phyloP scores from a whole-genome alignment of 176 grass and related monocot genomes.

The Carex parvula region DNA sequence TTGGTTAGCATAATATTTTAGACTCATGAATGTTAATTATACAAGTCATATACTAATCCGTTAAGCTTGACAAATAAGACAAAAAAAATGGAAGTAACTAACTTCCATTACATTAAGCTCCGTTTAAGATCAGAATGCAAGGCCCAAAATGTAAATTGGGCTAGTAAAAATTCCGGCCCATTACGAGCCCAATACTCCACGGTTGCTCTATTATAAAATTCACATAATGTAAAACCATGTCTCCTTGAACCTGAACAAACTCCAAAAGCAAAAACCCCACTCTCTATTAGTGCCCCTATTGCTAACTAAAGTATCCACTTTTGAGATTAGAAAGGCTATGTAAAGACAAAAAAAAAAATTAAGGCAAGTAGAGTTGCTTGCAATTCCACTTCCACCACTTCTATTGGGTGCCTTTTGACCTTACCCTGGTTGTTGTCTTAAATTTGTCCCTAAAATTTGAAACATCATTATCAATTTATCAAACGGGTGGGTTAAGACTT shows the following conservation, averaged over 20 bases:
- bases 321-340: conserved; percentile 26
- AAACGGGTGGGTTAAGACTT: not conserved
- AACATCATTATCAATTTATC: conserved; percentile 20
- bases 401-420: conserved; percentile 13
- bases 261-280: conserved; percentile 15
- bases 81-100: not conserved
- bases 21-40: not conserved
- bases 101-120: no score
- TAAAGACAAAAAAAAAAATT: conserved; percentile 15
- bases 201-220: conserved; percentile 23
- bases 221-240: conserved; percentile 9
- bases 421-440: not conserved
- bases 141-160: conserved; percentile 4
- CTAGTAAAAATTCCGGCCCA: not conserved
- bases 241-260: conserved; percentile 10
- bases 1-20: not conserved
- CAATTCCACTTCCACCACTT: conserved; percentile 13
- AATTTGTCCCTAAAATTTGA: conserved; percentile 17
- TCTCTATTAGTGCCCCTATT: conserved; percentile 17
- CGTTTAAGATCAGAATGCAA: not conserved
- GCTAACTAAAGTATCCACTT: conserved; percentile 22
- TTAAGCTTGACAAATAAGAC: not conserved
- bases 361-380: not conserved
- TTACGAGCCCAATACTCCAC: not conserved
- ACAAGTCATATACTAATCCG: not conserved